Evolutionary conservation across 257 asterid species (phyloP).

Genomic region (Petunia secreta): DNA sequence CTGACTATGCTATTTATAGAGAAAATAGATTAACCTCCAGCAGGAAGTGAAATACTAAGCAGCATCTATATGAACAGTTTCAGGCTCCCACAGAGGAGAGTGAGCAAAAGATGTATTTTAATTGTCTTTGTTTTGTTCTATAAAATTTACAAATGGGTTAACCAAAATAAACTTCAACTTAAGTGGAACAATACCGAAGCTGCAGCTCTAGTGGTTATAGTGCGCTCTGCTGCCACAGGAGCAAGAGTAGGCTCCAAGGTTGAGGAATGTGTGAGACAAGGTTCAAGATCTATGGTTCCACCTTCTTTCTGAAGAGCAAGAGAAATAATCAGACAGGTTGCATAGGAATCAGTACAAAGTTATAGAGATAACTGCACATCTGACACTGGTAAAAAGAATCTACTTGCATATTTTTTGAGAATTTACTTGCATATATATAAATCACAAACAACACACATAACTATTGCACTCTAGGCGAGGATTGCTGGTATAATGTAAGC

Average conservation of each 20-base stretch:
- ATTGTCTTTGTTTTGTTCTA: background rate
- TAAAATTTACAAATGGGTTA: background rate
- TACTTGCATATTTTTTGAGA: constrained; percentile 11
- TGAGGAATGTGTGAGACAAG: constrained; percentile 91
- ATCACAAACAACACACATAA: background rate
- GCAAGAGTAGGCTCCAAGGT: constrained; percentile 98
- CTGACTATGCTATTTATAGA: constrained; percentile 21
- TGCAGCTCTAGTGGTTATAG: constrained; percentile 98
- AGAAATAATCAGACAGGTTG: constrained; percentile 23
- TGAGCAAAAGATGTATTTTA: background rate
- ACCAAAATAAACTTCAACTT: constrained; percentile 20
- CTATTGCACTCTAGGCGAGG: background rate
- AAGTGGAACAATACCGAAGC: constrained; percentile 69
- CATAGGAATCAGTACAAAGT: background rate
- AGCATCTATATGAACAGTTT: background rate
- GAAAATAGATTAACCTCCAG: background rate
- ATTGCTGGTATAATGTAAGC: constrained; percentile 12
- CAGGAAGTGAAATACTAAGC: background rate
- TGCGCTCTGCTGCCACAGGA: constrained; percentile 96
- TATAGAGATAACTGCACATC: constrained; percentile 11
- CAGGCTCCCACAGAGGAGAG: constrained; percentile 7
- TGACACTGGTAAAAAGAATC: constrained; percentile 23
- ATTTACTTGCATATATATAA: constrained; percentile 10
- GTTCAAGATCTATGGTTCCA: constrained; percentile 83
- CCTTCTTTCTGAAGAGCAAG: constrained; percentile 76